A percentile compares a stretch with the other conserved stretches of the same genome.
Evolutionary conservation across 495 filamentous ascomycete genomes (phyloP).

Genomic region (Massariosphaeria phaeospora): DNA sequence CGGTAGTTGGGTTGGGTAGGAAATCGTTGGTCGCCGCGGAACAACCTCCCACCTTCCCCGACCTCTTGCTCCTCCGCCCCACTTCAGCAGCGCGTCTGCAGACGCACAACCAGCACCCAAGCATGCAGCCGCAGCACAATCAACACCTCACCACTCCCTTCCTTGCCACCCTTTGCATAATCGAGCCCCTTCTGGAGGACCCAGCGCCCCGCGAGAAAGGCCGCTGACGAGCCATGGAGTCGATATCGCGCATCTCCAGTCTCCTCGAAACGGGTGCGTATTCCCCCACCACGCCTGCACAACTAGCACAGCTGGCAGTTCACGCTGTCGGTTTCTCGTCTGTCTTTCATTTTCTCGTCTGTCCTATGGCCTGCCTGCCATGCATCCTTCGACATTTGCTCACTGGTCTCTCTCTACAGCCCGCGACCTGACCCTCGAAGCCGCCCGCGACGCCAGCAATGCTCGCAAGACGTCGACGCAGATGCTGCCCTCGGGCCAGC

Average conservation of each 20-base stretch:
- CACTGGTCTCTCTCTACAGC: conserved; percentile 50
- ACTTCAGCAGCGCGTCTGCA: background rate
- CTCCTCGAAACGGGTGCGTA: conserved; percentile 82
- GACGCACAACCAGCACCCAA: background rate
- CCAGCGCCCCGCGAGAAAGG: background rate
- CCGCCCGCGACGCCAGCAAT: conserved; percentile 57
- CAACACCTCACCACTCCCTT: background rate
- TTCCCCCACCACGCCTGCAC: conserved; percentile 5
- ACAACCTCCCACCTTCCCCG: conserved; percentile 1
- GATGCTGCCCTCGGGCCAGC: conserved; percentile 54
- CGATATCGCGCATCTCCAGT: conserved; percentile 88
- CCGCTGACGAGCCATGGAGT: conserved; percentile 62
- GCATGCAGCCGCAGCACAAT: conserved; percentile 3
- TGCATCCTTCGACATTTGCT: conserved; percentile 25
- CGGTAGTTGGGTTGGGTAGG: no score
- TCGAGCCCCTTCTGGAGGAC: background rate
- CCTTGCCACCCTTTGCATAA: conserved; percentile 4
- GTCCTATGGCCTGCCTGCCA: conserved; percentile 2
- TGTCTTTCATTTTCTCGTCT: background rate
- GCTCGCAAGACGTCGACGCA: conserved; percentile 49
- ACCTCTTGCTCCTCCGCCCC: background rate
- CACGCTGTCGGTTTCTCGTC: background rate
- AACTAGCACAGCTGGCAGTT: background rate
- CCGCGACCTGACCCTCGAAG: conserved; percentile 93
- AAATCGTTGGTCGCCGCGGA: no score